phyloP scores from a whole-genome alignment of 805 yeast genomes.

The Yarrowia divulgata region DNA sequence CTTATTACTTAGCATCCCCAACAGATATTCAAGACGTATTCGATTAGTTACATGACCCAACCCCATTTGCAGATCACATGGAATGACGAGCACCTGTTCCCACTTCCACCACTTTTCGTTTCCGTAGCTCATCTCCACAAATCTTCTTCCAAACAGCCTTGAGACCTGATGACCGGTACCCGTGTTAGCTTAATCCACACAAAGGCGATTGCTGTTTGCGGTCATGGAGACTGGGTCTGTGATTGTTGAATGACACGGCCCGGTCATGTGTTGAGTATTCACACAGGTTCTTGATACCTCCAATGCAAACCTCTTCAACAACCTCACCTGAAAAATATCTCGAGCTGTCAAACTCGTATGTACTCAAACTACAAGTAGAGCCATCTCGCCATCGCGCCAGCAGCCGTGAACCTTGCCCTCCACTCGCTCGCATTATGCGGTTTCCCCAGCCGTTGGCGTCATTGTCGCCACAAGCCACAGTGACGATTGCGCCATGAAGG shows the following conservation, averaged over 20 bases:
- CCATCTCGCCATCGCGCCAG: constrained; percentile 18
- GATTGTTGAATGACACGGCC: not conserved
- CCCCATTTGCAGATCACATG: constrained; percentile 15
- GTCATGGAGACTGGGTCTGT: not conserved
- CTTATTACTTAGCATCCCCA: not conserved
- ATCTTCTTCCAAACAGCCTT: not conserved
- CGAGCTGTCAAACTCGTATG: too few relatives aligned
- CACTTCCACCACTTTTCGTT: not conserved
- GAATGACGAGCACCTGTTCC: not conserved
- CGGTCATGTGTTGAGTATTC: too few relatives aligned
- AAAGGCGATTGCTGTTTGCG: not conserved
- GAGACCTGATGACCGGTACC: constrained; percentile 18
- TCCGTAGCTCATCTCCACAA: constrained; percentile 18
- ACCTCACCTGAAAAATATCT: not conserved
- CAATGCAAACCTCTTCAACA: not conserved
- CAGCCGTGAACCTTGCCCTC: constrained; percentile 28
- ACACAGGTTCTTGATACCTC: not conserved
- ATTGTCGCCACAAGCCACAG: constrained; percentile 29
- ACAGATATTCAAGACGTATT: not conserved
- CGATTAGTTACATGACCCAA: not conserved
- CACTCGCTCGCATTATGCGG: not conserved
- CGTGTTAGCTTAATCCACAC: not conserved
- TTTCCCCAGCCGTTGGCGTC: constrained; percentile 9
- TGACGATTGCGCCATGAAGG: constrained; percentile 5
- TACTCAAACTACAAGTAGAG: not conserved